Percentiles rank a stretch among this genome's conserved stretches.
phyloP scores from a whole-genome alignment of 495 filamentous ascomycete species.

The Penicillium cataractarum region DNA sequence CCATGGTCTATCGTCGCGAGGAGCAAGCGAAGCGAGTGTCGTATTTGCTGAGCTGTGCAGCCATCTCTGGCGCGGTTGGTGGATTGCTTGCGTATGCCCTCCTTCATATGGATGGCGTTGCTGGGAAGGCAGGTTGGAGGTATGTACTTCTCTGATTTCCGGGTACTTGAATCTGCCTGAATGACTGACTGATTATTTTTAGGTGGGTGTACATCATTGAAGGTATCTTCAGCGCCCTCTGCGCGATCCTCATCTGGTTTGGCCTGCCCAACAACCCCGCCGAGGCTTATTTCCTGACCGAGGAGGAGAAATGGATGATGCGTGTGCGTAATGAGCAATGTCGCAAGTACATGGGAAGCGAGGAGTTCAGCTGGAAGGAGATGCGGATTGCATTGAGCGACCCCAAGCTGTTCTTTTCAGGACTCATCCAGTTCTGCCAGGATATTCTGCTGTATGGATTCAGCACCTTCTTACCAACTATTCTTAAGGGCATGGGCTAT shows the following conservation, averaged over 20 bases:
- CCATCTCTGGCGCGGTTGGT: conserved; percentile 48
- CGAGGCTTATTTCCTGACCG: conserved; percentile 54
- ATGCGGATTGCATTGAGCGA: conserved; percentile 47
- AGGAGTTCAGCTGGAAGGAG: conserved; percentile 56
- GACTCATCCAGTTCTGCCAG: conserved; percentile 54
- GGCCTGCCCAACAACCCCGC: conserved; percentile 60
- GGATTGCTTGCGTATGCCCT: conserved; percentile 51
- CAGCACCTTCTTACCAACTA: conserved; percentile 62
- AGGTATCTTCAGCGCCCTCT: conserved; percentile 52
- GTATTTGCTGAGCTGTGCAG: conserved; percentile 47
- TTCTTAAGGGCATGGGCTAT: conserved; percentile 56
- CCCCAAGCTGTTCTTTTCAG: conserved; percentile 47
- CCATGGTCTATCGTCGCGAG: conserved; percentile 52
- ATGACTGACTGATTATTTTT: conserved; percentile 7
- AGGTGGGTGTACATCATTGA: conserved; percentile 60
- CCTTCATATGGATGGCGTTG: conserved; percentile 49
- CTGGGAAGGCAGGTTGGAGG: conserved; percentile 48
- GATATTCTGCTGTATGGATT: conserved; percentile 63
- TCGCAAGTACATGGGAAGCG: conserved; percentile 50
- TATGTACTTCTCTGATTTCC: conserved; percentile 20
- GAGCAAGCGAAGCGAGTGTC: conserved; percentile 50
- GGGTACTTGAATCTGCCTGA: too few species aligned
- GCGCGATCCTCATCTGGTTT: conserved; percentile 56
- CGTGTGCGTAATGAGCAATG: conserved; percentile 46
- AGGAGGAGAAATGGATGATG: conserved; percentile 56